phyloP scores from a whole-genome alignment of 345 rosid species.

The Salix udensis region DNA sequence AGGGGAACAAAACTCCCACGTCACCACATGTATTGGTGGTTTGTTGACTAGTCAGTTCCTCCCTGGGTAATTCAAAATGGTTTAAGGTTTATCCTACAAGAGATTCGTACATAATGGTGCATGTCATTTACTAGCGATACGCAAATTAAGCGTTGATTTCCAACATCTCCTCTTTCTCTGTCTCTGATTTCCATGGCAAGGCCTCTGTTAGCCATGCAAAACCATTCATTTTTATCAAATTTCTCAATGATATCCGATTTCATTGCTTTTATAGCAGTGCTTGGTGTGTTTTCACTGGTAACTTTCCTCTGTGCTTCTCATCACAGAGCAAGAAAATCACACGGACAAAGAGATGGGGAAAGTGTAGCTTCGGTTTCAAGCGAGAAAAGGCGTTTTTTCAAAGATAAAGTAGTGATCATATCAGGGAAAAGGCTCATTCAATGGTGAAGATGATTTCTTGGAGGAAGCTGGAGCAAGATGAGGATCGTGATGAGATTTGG shows the following conservation, averaged over 20 bases:
- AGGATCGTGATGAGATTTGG: conserved; percentile 32
- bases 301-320: conserved; percentile 18
- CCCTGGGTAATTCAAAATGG: background rate
- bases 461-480: conserved; percentile 31
- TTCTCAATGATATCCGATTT: background rate
- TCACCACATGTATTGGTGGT: background rate
- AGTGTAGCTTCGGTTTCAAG: conserved; percentile 1
- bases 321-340: conserved; percentile 10
- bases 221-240: background rate
- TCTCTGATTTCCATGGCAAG: conserved; percentile 17
- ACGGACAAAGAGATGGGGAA: background rate
- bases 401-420: conserved; percentile 34
- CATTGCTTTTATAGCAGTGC: background rate
- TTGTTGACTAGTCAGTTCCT: background rate
- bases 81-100: too few species aligned
- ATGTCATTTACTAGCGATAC: background rate
- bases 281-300: conserved; percentile 19
- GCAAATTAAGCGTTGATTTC: background rate
- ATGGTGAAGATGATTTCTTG: conserved; percentile 53
- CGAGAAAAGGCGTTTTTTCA: conserved; percentile 26
- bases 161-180: background rate
- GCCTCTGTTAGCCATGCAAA: conserved; percentile 6
- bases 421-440: conserved; percentile 39
- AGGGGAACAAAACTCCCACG: background rate
- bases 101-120: background rate